Evolutionary conservation across 257 asterid species (phyloP).

Genomic region (Osmanthus fragrans): DNA sequence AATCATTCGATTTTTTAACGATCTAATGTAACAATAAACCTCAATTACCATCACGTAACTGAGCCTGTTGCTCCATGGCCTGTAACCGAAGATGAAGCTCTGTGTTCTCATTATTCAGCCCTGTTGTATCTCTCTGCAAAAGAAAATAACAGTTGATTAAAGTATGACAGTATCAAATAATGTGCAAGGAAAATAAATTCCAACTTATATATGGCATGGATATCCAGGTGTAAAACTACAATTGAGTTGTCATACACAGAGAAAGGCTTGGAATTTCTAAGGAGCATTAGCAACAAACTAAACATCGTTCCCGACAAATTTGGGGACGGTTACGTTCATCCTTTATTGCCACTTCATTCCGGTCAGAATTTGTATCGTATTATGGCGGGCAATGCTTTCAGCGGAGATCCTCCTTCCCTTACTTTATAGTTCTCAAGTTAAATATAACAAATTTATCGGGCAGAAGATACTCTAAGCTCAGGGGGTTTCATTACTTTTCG

Average conservation of each 20-base stretch:
- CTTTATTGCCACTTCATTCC: not conserved
- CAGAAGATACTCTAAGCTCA: too few relatives aligned
- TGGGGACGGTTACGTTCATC: too few relatives aligned
- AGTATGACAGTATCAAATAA: not conserved
- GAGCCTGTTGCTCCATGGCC: conserved; percentile 99
- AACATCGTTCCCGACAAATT: not conserved
- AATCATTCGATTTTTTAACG: not conserved
- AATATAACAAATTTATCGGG: too few relatives aligned
- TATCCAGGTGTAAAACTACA: not conserved
- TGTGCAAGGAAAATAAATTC: not conserved
- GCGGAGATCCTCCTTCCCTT: too few relatives aligned
- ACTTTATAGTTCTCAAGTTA: too few relatives aligned
- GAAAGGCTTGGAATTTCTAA: not conserved
- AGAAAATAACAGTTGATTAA: conserved; percentile 11
- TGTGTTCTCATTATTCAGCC: conserved; percentile 77
- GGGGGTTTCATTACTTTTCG: too few relatives aligned
- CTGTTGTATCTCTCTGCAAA: conserved; percentile 86
- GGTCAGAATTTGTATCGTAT: not conserved
- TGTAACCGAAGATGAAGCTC: conserved; percentile 92
- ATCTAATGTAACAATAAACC: not conserved
- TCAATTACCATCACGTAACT: conserved; percentile 74
- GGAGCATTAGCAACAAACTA: not conserved
- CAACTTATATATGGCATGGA: not conserved
- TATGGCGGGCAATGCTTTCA: too few relatives aligned
- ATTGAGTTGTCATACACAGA: not conserved